Evolutionary conservation across 805 yeast genomes (phyloP).

Genomic region (Yamadazyma tumulicola): DNA sequence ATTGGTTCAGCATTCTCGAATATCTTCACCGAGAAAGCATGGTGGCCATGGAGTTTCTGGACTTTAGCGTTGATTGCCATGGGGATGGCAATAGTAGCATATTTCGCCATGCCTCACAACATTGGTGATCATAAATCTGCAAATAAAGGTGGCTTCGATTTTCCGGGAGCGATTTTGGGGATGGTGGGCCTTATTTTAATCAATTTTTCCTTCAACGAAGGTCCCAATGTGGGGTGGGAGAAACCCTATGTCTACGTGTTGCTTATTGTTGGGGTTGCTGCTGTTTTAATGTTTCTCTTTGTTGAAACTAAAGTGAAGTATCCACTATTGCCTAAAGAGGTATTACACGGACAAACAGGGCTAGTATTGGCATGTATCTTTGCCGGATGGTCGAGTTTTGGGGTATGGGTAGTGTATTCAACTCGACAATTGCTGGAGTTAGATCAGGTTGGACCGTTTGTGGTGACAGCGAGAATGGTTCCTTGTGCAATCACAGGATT

Average conservation of each 20-base stretch:
- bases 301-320: conserved; percentile 43
- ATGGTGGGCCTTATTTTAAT: conserved; percentile 58
- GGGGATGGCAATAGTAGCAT: conserved; percentile 15
- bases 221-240: conserved; percentile 71
- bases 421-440: conserved; percentile 41
- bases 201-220: conserved; percentile 75
- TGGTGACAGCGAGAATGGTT: conserved; percentile 20
- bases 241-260: conserved; percentile 55
- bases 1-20: conserved; percentile 27
- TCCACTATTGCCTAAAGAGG: conserved; percentile 54
- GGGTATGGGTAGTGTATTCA: conserved; percentile 62
- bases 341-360: conserved; percentile 42
- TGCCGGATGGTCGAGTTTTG: conserved; percentile 76
- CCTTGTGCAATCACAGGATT: conserved; percentile 46
- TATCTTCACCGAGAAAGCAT: conserved; percentile 20
- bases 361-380: conserved; percentile 51
- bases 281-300: conserved; percentile 40
- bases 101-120: conserved; percentile 25
- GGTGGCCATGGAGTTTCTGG: conserved; percentile 40
- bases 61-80: conserved; percentile 20
- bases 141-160: conserved; percentile 19
- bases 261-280: conserved; percentile 49
- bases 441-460: conserved; percentile 16
- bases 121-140: conserved; percentile 16
- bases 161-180: conserved; percentile 44